Percentiles rank a stretch among this genome's conserved stretches.
Evolutionary conservation across 2,329 filamentous ascomycete species (phyloP).

Genomic region (Zasmidium angulare): DNA sequence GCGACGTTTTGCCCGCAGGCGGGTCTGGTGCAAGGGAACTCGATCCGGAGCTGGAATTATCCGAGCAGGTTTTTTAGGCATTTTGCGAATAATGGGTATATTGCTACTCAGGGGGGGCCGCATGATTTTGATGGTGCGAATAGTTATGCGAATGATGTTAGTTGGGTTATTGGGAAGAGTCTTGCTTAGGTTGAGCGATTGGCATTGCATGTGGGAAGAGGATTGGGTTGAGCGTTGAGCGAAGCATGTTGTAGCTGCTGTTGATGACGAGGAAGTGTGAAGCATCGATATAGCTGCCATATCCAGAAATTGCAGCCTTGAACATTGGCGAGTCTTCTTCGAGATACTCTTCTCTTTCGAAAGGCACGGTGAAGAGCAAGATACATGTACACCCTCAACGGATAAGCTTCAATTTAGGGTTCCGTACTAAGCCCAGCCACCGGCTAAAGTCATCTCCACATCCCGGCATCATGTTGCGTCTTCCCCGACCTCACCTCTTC

Average conservation of each 20-base stretch:
- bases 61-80: slow-evolving; percentile 61
- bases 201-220: too few species aligned
- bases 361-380: too few species aligned
- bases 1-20: slow-evolving; percentile 62
- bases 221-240: neutral
- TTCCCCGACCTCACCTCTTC: neutral
- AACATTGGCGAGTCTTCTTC: neutral
- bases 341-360: too few species aligned
- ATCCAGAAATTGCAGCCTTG: too few species aligned
- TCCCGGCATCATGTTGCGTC: neutral
- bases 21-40: slow-evolving; percentile 51
- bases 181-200: slow-evolving; percentile 40
- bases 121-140: slow-evolving; percentile 52
- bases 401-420: neutral
- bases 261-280: neutral
- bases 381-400: too few species aligned
- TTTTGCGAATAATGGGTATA: slow-evolving; percentile 49
- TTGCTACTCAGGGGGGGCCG: slow-evolving; percentile 57
- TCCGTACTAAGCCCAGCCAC: neutral
- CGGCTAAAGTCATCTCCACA: neutral
- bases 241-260: too few species aligned
- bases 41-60: slow-evolving; percentile 60
- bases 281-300: neutral
- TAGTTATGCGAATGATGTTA: slow-evolving; percentile 57
- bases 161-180: slow-evolving; percentile 47